Evolutionary conservation across 2,329 filamentous ascomycete genomes (phyloP), one percentile per base, ranked within the genome.

Genomic region (Akanthomyces lecanii): DNA sequence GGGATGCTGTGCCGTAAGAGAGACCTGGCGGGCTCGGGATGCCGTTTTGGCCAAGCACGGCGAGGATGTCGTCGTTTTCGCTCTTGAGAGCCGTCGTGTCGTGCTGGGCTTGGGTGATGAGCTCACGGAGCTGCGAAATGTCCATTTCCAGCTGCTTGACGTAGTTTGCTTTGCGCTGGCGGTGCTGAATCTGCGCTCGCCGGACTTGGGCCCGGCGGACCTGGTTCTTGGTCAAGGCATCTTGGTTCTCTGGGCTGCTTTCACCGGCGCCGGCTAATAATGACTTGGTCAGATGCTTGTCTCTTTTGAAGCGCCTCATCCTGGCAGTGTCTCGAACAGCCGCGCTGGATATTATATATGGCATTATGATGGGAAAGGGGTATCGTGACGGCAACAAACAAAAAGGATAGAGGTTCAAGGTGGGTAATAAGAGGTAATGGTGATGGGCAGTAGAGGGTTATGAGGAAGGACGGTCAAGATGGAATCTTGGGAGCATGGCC

Each of bases 81-180:
- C 65, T 68, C 48, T 65, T 69, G 12, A 84, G 70, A 5, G 64
- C 65, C 4, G 68, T 66, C 1, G 74, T 69, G 50, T 82, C 79
- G 16, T 70, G 69, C 68, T 81, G 76, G 0, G 75, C 71, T 18
- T 70, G 70, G 45, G 77, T 73, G 64, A 85, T 80, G 66, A 79
- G 71, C 57, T 81, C 78, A 14, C 82, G 78, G 62, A 82, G 75
- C 65, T 75, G 74, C 16, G 76, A 74, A 21, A 82, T 72, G 67
- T 85, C 81, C 64, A 78, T 72, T 73, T 85, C 82, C 36, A 85
- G 78, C 72, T 84, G 75, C 68, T 78, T 79, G 65, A 81, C 76
- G 69, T 85, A 83, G 69, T 84, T 79, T 57, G 79, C 81, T 68
- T 84, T 85, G 68, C 82, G 80, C 70, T 82, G 79, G 18, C 82